These are phyloP conservation scores for Hibiscus syriacus DNA, from an alignment of 345 rosid species.

Conservation along the genomic window DNA sequence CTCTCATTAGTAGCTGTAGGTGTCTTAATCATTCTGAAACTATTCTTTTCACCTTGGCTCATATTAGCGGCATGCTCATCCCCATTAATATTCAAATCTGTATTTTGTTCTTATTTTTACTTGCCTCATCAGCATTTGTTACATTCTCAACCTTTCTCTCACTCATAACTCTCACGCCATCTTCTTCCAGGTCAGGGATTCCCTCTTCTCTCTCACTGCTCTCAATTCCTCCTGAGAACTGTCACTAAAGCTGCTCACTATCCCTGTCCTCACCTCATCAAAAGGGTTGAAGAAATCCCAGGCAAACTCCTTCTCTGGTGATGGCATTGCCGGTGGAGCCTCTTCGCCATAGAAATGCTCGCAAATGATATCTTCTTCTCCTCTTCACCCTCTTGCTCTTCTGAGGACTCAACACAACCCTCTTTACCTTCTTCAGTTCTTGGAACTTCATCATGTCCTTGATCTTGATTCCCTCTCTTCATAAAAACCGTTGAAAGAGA, in stretches of 20 bases:
- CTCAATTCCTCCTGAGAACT: constrained; percentile 18
- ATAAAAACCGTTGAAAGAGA: constrained; percentile 11
- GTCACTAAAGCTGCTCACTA: constrained; percentile 8
- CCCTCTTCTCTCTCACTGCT: constrained; percentile 28
- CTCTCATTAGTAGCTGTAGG: constrained; percentile 19
- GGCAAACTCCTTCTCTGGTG: constrained; percentile 15
- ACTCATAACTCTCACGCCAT: constrained; percentile 11
- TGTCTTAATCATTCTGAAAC: constrained; percentile 19
- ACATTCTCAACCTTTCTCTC: constrained; percentile 12
- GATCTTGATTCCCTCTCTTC: background rate
- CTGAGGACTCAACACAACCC: background rate
- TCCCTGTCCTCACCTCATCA: constrained; percentile 17
- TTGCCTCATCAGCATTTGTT: constrained; percentile 11
- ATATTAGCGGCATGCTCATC: constrained; percentile 1
- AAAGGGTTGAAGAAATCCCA: constrained; percentile 41
- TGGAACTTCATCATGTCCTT: background rate
- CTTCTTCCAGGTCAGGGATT: constrained; percentile 35
- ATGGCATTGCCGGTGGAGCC: constrained; percentile 13
- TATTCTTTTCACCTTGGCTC: constrained; percentile 11
- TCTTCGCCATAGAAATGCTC: constrained; percentile 17
- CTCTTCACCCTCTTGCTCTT: background rate
- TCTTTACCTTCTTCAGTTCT: background rate
- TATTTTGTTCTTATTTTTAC: background rate
- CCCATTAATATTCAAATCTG: constrained; percentile 1
- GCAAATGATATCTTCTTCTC: constrained; percentile 5